phyloP scores from a whole-genome alignment of 768 basidiomycete species.

The Butyriboletus loyo region DNA sequence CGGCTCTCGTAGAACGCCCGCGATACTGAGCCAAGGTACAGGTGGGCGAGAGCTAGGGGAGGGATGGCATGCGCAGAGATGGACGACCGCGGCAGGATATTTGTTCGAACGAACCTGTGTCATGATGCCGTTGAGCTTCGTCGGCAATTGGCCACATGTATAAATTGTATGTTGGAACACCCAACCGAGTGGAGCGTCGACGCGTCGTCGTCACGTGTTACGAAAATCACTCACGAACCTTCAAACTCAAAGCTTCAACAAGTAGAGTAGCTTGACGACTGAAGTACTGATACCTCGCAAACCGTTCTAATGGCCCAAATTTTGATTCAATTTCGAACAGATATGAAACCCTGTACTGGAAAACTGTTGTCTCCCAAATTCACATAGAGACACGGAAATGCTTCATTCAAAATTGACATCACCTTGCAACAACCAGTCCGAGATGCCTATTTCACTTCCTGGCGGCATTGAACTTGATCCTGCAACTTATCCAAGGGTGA shows the following conservation, averaged over 20 bases:
- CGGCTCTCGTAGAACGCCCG: slow-evolving; percentile 1
- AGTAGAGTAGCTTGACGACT: neutral
- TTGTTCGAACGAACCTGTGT: slow-evolving; percentile 6
- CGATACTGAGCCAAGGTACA: neutral
- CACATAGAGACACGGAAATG: neutral
- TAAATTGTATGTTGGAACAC: slow-evolving; percentile 5
- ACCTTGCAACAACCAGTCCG: neutral
- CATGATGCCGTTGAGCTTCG: slow-evolving; percentile 21
- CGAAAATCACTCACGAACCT: slow-evolving; percentile 16
- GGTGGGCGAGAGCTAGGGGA: neutral
- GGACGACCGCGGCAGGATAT: neutral
- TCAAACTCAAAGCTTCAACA: too few relatives aligned
- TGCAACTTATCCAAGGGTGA: neutral
- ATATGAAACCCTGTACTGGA: neutral
- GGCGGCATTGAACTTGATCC: neutral
- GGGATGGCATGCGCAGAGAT: slow-evolving; percentile 1
- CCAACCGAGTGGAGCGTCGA: neutral
- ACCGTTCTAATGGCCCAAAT: neutral
- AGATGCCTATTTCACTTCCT: neutral
- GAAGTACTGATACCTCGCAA: too few relatives aligned
- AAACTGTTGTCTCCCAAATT: neutral
- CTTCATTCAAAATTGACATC: neutral
- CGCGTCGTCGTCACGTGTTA: slow-evolving; percentile 28
- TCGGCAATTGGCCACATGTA: slow-evolving; percentile 24
- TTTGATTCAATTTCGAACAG: too few relatives aligned